Percentiles rank a stretch among this genome's conserved stretches.
phyloP scores from a whole-genome alignment of 768 basidiomycete species.

The Hebeloma cylindrosporum region DNA sequence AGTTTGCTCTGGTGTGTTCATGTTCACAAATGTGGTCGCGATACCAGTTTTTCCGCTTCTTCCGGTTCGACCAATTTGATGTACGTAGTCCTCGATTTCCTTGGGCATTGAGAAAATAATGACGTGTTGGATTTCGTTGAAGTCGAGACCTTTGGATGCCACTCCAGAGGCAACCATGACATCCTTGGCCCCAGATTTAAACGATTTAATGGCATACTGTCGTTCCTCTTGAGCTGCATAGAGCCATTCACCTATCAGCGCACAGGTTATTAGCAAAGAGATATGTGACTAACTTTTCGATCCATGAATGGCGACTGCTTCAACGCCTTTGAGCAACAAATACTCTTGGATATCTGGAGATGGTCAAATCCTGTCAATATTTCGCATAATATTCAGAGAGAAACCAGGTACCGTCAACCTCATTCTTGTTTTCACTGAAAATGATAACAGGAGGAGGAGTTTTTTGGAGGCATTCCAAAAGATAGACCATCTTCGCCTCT shows the following conservation, averaged over 20 bases:
- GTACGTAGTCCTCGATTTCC: constrained; percentile 99
- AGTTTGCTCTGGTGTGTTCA: constrained; percentile 96
- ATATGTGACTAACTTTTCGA: constrained; percentile 73
- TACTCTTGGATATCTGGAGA: constrained; percentile 96
- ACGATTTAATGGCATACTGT: constrained; percentile 97
- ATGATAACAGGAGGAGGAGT: constrained; percentile 97
- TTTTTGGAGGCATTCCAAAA: constrained; percentile 96
- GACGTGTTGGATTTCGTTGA: constrained; percentile 98
- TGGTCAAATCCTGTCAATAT: constrained; percentile 3
- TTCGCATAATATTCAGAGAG: background rate
- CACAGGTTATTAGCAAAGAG: background rate
- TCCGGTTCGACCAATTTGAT: constrained; percentile 98
- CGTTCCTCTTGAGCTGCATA: constrained; percentile 91
- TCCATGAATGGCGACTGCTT: constrained; percentile 98
- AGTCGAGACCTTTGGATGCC: constrained; percentile 97
- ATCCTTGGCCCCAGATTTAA: constrained; percentile 96
- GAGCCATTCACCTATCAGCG: background rate
- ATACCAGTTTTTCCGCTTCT: constrained; percentile 98
- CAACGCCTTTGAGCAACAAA: constrained; percentile 92
- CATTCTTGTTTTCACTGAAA: constrained; percentile 99
- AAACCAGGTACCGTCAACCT: constrained; percentile 83
- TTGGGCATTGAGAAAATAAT: constrained; percentile 99
- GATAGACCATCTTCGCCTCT: constrained; percentile 99
- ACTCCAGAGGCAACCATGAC: constrained; percentile 99
- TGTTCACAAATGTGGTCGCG: constrained; percentile 98